Evolutionary conservation across 805 yeast species (phyloP).

Genomic region (Kodamaea nitidulidarum): DNA sequence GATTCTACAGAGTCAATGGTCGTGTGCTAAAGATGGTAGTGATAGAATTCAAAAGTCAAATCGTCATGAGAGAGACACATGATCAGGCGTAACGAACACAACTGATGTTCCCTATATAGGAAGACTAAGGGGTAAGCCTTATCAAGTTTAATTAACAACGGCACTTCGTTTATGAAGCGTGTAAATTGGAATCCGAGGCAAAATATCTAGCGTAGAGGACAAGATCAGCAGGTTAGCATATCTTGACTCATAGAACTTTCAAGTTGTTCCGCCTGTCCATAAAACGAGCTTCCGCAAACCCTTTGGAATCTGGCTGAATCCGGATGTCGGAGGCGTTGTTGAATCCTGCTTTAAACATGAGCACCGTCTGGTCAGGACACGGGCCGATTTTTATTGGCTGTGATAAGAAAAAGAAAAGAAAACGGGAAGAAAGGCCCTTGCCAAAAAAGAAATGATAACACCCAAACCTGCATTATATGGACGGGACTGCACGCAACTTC

Average conservation of each 20-base stretch:
- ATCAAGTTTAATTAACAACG: background rate
- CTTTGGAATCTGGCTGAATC: conserved; percentile 1
- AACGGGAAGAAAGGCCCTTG: background rate
- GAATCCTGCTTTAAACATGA: background rate
- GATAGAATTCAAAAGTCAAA: too few relatives aligned
- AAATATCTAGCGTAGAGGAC: too few relatives aligned
- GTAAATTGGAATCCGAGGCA: too few relatives aligned
- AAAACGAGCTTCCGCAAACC: background rate
- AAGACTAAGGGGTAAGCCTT: background rate
- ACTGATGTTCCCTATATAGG: background rate
- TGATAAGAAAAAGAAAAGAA: conserved; percentile 6
- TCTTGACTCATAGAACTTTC: background rate
- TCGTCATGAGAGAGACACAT: too few relatives aligned
- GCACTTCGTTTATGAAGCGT: too few relatives aligned
- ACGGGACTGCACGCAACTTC: too few relatives aligned
- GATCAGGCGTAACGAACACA: background rate
- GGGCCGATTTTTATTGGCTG: conserved; percentile 8
- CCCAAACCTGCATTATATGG: background rate
- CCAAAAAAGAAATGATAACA: background rate
- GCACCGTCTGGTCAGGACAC: background rate
- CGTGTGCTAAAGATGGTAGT: too few relatives aligned
- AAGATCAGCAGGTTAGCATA: too few relatives aligned
- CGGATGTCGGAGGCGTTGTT: conserved; percentile 1
- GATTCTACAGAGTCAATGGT: too few relatives aligned
- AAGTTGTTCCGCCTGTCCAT: conserved; percentile 4